Base-by-base conservation (phyloP, 805 yeast species). In the Wickerhamiella spandovensis region DNA sequence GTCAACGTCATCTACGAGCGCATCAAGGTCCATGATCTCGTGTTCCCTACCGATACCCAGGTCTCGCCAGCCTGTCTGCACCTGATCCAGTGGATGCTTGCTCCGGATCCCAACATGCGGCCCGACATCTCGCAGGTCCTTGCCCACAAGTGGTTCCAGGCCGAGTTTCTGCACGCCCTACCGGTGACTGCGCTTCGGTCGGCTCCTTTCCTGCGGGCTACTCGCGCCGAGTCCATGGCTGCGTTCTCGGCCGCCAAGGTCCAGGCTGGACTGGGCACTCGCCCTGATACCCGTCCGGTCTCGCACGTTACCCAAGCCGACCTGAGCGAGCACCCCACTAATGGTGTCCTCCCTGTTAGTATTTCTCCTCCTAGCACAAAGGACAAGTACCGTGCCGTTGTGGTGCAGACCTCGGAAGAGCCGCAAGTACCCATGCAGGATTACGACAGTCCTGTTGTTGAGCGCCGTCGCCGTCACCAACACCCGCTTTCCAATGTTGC, bases 341-440 rank as follows among this genome's bases (percentile, higher is more conserved):
- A 53, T 25, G 52, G 28, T 9, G 74, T 89, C 53, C 71, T 89
- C 58, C 97, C 97, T 37, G 84, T 82, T 58, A 84, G 95, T 2
- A 75, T 89, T 62, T 88, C 96, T 22, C 97, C 97, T 17, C 90
- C 90, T 57, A 88, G 86, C 62, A 87, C 95, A 44, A 84, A 80
- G 63, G 80, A 75, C 66, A 89, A 89, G 68, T 89, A 89, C 67
- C 82, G 82, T 52, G 58, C 63, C 55, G 65, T 67, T 20, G 58
- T 57, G 43, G 61, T 64, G 30, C 52, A 52, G 46, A 48, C 46
- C 17, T 51, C 48, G 15, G 51, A 43, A 5, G 21, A 12, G 21
- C 49, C 49, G 8, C 23, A 24, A 21, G 28, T 44, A 4, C 42
- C 23, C 4, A 54, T 59, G 9, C 39, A 18, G 20, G 56, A 46